Evolutionary conservation across 179 eudicot genomes (phyloP), one percentile per base, ranked within the genome.

Genomic region (Dionaea muscipula): DNA sequence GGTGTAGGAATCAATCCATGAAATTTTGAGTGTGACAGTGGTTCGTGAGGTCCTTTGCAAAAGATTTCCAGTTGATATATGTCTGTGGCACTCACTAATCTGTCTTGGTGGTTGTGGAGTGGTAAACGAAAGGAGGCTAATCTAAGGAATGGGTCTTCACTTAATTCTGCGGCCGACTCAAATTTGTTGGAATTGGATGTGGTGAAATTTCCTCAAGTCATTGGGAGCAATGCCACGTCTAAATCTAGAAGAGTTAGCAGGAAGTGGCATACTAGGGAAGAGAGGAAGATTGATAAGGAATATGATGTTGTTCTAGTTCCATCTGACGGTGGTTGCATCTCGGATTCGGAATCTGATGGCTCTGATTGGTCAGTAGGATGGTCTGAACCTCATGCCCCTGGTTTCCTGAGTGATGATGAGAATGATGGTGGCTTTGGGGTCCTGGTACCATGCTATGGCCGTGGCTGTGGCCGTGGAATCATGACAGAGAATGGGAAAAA

Each of bases 331-430:
- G 81, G 60, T 19, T 68, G 68, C 63, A 63, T 78, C 44, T 81
- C 94, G 25, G 94, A 78, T 35, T 77, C 78, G 35, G 94, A 81
- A 3, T 79, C 85, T 0, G 88, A 79, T 62, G 83, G 64, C 28
- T 81, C 83, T 2, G 94, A 84, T 69, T 84, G 87, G 88, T 84
- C 94, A 0, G 71, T 84, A 39, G 94, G 94, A 33, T 84, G 94
- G 94, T 77, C 78, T 43, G 94, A 84, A 72, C 85, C 87, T 51
- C 88, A 81, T 72, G 88, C 73, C 8, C 45, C 75, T 52, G 88
- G 61, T 26, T 84, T 84, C 59, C 78, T 72, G 58, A 79, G 85
- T 54, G 83, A 77, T 53, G 83, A 69, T 54, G 83, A 78, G 57
- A 71, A 60, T 39, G 88, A 84, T 65, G 73, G 69, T 52, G 78